Evolutionary conservation across 176 grass and related monocot species (phyloP).

Genomic region (Alloteropsis semialata): DNA sequence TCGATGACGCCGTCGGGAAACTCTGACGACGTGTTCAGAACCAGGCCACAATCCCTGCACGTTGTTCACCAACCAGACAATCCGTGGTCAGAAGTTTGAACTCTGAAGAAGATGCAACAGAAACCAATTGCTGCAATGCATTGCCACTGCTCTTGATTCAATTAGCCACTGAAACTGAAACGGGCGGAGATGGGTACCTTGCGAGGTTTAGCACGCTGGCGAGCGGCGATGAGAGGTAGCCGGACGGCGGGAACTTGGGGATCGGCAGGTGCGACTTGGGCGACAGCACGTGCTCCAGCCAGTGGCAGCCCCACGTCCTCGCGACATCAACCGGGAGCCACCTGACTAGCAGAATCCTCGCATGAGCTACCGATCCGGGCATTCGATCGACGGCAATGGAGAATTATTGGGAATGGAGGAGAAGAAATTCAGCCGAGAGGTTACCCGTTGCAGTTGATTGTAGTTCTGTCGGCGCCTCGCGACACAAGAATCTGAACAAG

Average conservation of each 20-base stretch:
- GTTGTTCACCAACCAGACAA: neutral
- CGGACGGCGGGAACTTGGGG: conserved; percentile 65
- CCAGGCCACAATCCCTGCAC: conserved; percentile 55
- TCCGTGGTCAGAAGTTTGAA: neutral
- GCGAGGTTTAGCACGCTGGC: conserved; percentile 56
- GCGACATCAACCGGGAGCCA: conserved; percentile 88
- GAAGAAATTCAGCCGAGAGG: neutral
- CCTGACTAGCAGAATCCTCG: conserved; percentile 44
- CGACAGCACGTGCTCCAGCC: conserved; percentile 70
- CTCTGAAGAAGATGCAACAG: too few relatives aligned
- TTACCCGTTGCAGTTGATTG: conserved; percentile 75
- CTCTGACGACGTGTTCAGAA: conserved; percentile 15
- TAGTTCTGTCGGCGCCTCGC: conserved; percentile 58
- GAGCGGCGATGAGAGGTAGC: conserved; percentile 67
- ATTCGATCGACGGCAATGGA: neutral
- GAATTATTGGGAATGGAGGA: neutral
- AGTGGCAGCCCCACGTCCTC: conserved; percentile 54
- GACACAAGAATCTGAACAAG: conserved; percentile 58
- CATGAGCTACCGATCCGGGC: neutral
- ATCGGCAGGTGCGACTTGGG: conserved; percentile 55
- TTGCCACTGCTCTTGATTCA: neutral
- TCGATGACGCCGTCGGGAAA: conserved; percentile 18
- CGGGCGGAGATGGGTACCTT: conserved; percentile 30
- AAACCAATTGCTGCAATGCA: neutral
- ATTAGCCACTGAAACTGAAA: neutral